Percentiles rank a stretch among this genome's conserved stretches.
phyloP scores from a whole-genome alignment of 2,329 filamentous ascomycete species.

The Fusarium odoratissimum region DNA sequence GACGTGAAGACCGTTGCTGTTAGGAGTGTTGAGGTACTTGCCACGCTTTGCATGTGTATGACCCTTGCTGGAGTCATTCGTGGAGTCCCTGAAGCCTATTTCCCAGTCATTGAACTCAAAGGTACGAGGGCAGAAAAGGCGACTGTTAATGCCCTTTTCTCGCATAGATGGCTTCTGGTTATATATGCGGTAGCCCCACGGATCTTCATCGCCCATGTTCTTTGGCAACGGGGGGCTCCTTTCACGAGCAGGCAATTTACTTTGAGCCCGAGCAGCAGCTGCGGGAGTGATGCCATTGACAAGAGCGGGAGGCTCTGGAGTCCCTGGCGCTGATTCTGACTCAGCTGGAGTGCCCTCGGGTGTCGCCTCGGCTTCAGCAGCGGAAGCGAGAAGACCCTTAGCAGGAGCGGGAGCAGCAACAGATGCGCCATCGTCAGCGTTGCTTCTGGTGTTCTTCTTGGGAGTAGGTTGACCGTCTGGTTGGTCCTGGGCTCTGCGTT shows the following conservation, averaged over 20 bases:
- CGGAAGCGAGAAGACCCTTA: slow-evolving; percentile 55
- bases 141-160: slow-evolving; percentile 61
- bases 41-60: slow-evolving; percentile 65
- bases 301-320: slow-evolving; percentile 49
- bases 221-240: slow-evolving; percentile 55
- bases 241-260: slow-evolving; percentile 49
- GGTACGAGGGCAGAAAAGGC: slow-evolving; percentile 61
- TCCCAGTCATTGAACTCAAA: slow-evolving; percentile 64
- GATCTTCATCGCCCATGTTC: slow-evolving; percentile 60
- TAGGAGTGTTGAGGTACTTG: slow-evolving; percentile 65
- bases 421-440: slow-evolving; percentile 47
- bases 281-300: slow-evolving; percentile 44
- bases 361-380: slow-evolving; percentile 51
- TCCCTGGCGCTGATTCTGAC: slow-evolving; percentile 52
- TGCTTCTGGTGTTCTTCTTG: slow-evolving; percentile 58
- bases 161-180: slow-evolving; percentile 55
- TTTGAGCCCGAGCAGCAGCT: slow-evolving; percentile 43
- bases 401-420: slow-evolving; percentile 47
- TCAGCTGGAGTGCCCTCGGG: slow-evolving; percentile 51
- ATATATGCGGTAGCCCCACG: slow-evolving; percentile 62
- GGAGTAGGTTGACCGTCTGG: slow-evolving; percentile 61
- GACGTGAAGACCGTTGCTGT: slow-evolving; percentile 64
- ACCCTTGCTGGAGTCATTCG: slow-evolving; percentile 65
- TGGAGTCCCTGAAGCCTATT: slow-evolving; percentile 70
- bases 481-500: slow-evolving; percentile 64